Percentiles rank a stretch among this genome's conserved stretches.
Conservation (phyloP, 169 alveolate species). For the Cryptosporidium sp. region DNA sequence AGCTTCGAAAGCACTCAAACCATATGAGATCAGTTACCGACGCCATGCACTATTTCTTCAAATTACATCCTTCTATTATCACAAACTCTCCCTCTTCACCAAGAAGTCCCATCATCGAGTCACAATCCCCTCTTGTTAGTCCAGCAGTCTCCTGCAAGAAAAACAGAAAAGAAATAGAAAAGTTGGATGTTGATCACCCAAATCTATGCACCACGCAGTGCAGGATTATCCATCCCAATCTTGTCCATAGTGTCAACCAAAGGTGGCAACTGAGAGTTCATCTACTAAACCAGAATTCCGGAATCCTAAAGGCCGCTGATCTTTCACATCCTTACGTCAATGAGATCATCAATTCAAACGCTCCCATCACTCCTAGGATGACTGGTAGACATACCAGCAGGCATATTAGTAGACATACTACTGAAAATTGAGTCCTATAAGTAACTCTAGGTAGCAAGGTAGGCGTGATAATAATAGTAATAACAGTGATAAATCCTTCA, state of each 20-base stretch:
- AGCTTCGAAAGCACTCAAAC: slow-evolving; percentile 40
- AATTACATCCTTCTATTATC: slow-evolving; percentile 11
- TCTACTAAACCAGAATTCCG: slow-evolving; percentile 42
- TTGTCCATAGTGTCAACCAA: slow-evolving; percentile 59
- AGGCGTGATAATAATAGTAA: not conserved
- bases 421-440: not conserved
- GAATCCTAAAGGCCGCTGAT: slow-evolving; percentile 55
- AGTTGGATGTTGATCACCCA: slow-evolving; percentile 42
- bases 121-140: slow-evolving; percentile 60
- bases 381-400: not conserved
- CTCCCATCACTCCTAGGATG: slow-evolving; percentile 53
- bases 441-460: not conserved
- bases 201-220: slow-evolving; percentile 61
- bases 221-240: slow-evolving; percentile 72
- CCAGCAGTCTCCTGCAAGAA: slow-evolving; percentile 51
- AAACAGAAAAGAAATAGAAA: slow-evolving; percentile 42
- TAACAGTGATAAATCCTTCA: no score
- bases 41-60: slow-evolving; percentile 63
- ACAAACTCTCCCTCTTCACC: slow-evolving; percentile 27
- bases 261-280: slow-evolving; percentile 75
- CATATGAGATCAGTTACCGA: slow-evolving; percentile 75
- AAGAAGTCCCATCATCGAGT: slow-evolving; percentile 8
- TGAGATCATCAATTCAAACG: slow-evolving; percentile 69
- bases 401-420: not conserved
- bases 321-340: slow-evolving; percentile 68